Percentiles rank a stretch among this genome's conserved stretches.
Conservation (phyloP, 352 stramenopile genomes). For the Blastocystis sp. region DNA sequence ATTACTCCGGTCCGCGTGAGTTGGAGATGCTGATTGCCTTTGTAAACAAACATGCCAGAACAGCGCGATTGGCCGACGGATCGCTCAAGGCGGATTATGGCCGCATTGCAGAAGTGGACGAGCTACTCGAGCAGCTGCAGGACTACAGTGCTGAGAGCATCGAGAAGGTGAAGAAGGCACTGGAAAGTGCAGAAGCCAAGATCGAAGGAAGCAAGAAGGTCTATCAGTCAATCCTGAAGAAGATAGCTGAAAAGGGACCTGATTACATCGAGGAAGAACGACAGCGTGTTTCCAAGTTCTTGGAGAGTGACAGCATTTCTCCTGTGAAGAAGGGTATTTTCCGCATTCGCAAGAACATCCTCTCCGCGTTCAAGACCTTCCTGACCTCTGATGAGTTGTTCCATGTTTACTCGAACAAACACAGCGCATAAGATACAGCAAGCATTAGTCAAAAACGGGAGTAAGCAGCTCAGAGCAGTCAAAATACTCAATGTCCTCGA, state of each 20-base stretch:
- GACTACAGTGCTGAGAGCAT: background rate
- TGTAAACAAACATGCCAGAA: background rate
- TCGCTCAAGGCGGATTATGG: background rate
- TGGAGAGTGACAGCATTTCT: background rate
- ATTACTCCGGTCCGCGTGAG: constrained; percentile 33
- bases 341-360: constrained; percentile 17
- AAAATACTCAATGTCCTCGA: constrained; percentile 1
- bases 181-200: background rate
- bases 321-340: constrained; percentile 35
- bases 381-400: background rate
- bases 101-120: constrained; percentile 21
- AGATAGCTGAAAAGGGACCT: constrained; percentile 2
- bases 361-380: background rate
- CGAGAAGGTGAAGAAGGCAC: background rate
- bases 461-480: constrained; percentile 20
- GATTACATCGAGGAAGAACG: background rate
- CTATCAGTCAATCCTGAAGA: constrained; percentile 37
- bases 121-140: background rate
- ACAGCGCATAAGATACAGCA: background rate
- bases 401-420: background rate
- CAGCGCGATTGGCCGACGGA: background rate
- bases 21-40: background rate
- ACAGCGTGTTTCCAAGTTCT: background rate
- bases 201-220: background rate
- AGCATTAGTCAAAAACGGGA: constrained; percentile 34